Evolutionary conservation across 345 rosid genomes (phyloP).

Genomic region (Melastoma malabathricum): DNA sequence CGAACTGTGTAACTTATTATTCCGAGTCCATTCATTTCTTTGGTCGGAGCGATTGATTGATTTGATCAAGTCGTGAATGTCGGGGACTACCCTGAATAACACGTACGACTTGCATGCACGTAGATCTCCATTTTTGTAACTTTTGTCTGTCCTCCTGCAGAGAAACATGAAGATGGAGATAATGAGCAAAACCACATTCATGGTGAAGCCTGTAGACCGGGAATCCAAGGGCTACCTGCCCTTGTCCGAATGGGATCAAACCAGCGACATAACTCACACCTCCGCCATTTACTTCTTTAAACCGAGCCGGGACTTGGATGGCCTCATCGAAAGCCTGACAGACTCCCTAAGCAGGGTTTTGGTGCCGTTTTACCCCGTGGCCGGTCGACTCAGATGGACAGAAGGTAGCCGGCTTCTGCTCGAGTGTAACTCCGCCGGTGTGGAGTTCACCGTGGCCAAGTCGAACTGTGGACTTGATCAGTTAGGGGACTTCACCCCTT

Average conservation of each 20-base stretch:
- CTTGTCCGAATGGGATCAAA: constrained; percentile 43
- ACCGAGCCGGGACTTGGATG: constrained; percentile 14
- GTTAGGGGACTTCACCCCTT: too few species aligned
- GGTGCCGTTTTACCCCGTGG: constrained; percentile 41
- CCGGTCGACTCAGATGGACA: constrained; percentile 28
- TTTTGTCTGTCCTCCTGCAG: too few species aligned
- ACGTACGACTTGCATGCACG: too few species aligned
- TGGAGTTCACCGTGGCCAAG: constrained; percentile 25
- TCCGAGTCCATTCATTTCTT: too few species aligned
- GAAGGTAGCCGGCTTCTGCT: constrained; percentile 27
- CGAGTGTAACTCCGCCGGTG: constrained; percentile 36
- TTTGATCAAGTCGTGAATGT: too few species aligned
- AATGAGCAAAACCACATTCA: constrained; percentile 9
- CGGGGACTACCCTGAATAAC: too few species aligned
- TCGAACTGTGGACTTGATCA: too few species aligned
- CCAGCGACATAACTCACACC: constrained; percentile 34
- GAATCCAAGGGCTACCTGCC: constrained; percentile 25
- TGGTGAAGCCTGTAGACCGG: constrained; percentile 24
- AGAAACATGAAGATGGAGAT: constrained; percentile 8
- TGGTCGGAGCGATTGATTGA: too few species aligned
- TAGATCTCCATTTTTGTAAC: too few species aligned
- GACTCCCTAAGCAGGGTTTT: constrained; percentile 25
- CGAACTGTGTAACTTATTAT: too few species aligned
- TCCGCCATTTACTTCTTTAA: constrained; percentile 41
- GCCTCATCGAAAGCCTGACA: constrained; percentile 13